Evolutionary conservation across 164 flowering plant genomes (phyloP), one percentile per base, ranked within the genome.

Genomic region (Malania oleifera): DNA sequence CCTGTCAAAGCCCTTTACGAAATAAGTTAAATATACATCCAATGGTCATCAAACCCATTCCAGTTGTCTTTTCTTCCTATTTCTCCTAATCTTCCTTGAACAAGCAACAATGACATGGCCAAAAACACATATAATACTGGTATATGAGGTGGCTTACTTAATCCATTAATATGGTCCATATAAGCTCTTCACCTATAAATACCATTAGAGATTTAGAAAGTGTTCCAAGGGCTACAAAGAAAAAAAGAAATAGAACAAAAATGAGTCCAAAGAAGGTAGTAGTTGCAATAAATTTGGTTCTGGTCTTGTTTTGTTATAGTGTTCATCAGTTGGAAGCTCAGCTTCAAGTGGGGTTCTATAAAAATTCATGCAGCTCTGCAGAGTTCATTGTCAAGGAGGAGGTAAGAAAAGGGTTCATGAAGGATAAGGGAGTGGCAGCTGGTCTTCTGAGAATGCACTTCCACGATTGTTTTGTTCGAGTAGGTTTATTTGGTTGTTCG

Each of bases 381-480:
- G 79, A 68, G 43, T 50, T 64, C 11, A 58, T 79, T 7, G 54
- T 70, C 0, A 70, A 67, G 10, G 48, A 67, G 25, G 70, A 73
- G 59, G 73, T 73, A 17, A 41, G 51, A 7, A 67, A 52, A 4
- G 77, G 54, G 0, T 56, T 73, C 25, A 20, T 41, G 3, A 47
- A 22, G 9, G 68, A 73, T 27, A 62, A 2, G n/a, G 73, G 77
- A 8, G 24, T 73, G 1, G 75, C 73, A 44, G 59, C 80, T 54
- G 71, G 73, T 24, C 69, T 76, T 18, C 19, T 82, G 7, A 72
- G 84, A 57, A 59, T 82, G 74, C 84, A 80, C 48, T 82, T 80
- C 53, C 82, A 82, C 35, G 84, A 80, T 25, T 82, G 82, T 60
- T 80, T 80, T 52, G 75, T 77, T 18, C 67, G 81, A 59, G 83